A percentile compares a stretch with the other conserved stretches of the same genome.
Conservation (phyloP, 441 rosid species). For the Francoa sonchifolia region DNA sequence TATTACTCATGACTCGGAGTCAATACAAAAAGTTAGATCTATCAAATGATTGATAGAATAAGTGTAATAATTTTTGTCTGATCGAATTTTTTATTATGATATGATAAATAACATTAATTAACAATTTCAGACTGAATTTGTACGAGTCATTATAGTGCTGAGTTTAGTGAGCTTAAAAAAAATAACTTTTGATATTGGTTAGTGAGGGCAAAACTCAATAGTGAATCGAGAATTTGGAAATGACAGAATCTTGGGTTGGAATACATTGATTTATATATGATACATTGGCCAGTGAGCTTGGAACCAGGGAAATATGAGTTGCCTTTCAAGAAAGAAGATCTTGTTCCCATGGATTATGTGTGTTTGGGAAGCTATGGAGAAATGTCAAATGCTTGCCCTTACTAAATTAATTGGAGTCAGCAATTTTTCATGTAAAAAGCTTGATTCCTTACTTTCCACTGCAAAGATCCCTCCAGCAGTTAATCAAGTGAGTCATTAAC, state of each 20-base stretch:
- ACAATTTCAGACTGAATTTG: no score
- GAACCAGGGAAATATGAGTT: background rate
- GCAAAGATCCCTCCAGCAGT: conserved; percentile 24
- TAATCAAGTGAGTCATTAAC: conserved; percentile 17
- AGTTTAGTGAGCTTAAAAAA: no score
- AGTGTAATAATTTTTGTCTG: no score
- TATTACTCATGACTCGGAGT: no score
- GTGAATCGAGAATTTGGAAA: no score
- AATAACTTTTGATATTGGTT: no score
- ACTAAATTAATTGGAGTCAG: conserved; percentile 21
- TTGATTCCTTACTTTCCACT: conserved; percentile 15
- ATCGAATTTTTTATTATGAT: no score
- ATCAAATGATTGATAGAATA: no score
- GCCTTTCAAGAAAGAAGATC: conserved; percentile 9
- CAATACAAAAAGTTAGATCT: no score
- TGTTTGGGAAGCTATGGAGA: conserved; percentile 23
- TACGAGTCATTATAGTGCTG: no score
- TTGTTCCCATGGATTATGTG: conserved; percentile 13
- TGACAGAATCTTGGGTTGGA: conserved; percentile 12
- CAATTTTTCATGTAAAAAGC: conserved; percentile 24
- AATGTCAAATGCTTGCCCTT: conserved; percentile 15
- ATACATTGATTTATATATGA: conserved; percentile 17
- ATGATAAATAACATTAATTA: no score
- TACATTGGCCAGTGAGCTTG: conserved; percentile 15
- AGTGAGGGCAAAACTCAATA: no score